These are phyloP conservation scores for Millerozyma acaciae DNA, from an alignment of 805 yeast genomes.

Conservation along the genomic window DNA sequence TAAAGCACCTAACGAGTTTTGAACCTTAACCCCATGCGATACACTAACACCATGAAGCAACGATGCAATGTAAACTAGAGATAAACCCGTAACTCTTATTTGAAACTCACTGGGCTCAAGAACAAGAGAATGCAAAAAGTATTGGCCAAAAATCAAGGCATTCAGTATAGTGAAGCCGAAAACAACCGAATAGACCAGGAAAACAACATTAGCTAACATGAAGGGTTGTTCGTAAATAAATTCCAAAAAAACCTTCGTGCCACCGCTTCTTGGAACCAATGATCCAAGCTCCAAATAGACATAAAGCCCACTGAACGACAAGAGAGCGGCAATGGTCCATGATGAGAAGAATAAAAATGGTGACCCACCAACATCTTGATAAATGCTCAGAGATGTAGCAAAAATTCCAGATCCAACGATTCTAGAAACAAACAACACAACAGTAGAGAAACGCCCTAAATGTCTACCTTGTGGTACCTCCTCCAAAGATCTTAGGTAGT, in stretches of 20 bases:
- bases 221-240: slow-evolving; percentile 60
- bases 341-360: slow-evolving; percentile 54
- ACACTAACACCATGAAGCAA: slow-evolving; percentile 57
- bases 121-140: slow-evolving; percentile 45
- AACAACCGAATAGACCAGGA: slow-evolving; percentile 45
- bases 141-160: slow-evolving; percentile 60
- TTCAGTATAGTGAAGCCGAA: slow-evolving; percentile 56
- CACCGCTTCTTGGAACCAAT: slow-evolving; percentile 70
- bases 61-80: slow-evolving; percentile 25
- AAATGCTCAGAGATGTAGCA: slow-evolving; percentile 66
- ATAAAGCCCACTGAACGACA: slow-evolving; percentile 64
- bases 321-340: slow-evolving; percentile 59
- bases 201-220: slow-evolving; percentile 49
- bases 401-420: slow-evolving; percentile 78
- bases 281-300: slow-evolving; percentile 69
- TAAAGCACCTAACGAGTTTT: slow-evolving; percentile 59
- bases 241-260: slow-evolving; percentile 69
- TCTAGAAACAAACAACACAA: slow-evolving; percentile 59
- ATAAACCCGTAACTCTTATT: slow-evolving; percentile 29
- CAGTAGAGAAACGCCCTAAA: slow-evolving; percentile 63
- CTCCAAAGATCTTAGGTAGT: slow-evolving; percentile 34
- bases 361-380: slow-evolving; percentile 65
- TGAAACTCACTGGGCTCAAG: slow-evolving; percentile 33
- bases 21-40: slow-evolving; percentile 55
- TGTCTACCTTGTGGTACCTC: slow-evolving; percentile 73